phyloP scores from a whole-genome alignment of 1,284 basidiomycete genomes.

The Ceratobasidium theobromae region DNA sequence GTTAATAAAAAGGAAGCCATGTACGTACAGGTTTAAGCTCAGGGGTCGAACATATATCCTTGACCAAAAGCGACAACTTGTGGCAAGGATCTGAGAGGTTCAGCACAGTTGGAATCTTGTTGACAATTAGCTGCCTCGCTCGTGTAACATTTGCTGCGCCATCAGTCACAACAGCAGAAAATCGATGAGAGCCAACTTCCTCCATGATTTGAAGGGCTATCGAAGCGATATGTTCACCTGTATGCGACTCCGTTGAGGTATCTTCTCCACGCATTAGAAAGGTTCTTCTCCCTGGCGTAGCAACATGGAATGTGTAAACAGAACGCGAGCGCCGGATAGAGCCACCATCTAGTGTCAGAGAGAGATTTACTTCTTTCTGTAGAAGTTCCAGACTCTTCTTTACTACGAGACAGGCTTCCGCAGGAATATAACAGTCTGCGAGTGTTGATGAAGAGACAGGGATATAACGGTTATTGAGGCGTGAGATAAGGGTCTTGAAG shows the following conservation, averaged over 20 bases:
- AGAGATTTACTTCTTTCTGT: not conserved
- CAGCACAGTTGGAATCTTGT: not conserved
- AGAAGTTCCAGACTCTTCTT: not conserved
- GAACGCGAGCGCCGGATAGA: not conserved
- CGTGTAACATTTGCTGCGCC: not conserved
- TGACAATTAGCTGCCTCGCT: not conserved
- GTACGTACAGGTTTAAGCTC: not conserved
- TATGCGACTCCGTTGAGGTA: not conserved
- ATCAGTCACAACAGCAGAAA: conserved; percentile 3
- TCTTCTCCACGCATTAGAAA: conserved; percentile 2
- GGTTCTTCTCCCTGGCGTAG: not conserved
- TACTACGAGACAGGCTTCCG: not conserved
- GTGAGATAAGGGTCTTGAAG: not conserved
- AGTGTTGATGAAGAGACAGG: not conserved
- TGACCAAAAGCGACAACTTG: not conserved
- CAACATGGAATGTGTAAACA: conserved; percentile 8
- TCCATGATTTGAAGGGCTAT: not conserved
- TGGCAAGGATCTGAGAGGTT: not conserved
- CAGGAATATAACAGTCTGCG: not conserved
- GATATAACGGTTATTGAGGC: not conserved
- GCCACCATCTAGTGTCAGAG: conserved; percentile 7
- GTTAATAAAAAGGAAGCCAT: not conserved
- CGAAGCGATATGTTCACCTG: not conserved
- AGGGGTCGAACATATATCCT: not conserved
- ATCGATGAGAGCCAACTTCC: not conserved